phyloP scores from a whole-genome alignment of 805 yeast species.

The Candida xiaguanensis region DNA sequence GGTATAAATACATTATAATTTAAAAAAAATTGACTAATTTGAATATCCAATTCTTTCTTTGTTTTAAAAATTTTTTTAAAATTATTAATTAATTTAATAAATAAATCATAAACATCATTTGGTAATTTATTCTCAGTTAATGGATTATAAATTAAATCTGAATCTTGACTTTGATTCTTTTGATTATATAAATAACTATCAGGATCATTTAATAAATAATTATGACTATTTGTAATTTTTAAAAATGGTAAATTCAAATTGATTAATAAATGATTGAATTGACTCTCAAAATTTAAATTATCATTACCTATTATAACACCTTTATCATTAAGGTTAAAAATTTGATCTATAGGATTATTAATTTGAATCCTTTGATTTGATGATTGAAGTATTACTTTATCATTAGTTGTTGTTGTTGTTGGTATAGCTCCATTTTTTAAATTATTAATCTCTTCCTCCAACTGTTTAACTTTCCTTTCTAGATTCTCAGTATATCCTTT shows the following conservation, averaged over 20 bases:
- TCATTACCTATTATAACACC: constrained; percentile 45
- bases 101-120: constrained; percentile 39
- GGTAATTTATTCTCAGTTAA: constrained; percentile 34
- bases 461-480: constrained; percentile 56
- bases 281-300: constrained; percentile 42
- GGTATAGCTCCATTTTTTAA: constrained; percentile 11
- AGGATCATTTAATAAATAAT: constrained; percentile 38
- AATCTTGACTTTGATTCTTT: constrained; percentile 32
- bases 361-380: constrained; percentile 18
- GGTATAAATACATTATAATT: constrained; percentile 54
- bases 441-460: constrained; percentile 54
- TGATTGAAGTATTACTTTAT: constrained; percentile 12
- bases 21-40: constrained; percentile 46
- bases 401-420: constrained; percentile 9
- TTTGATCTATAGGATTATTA: constrained; percentile 44
- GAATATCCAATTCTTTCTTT: constrained; percentile 42
- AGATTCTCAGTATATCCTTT: constrained; percentile 76
- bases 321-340: constrained; percentile 39
- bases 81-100: constrained; percentile 41
- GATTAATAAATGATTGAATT: constrained; percentile 41
- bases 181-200: constrained; percentile 40
- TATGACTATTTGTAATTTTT: constrained; percentile 42
- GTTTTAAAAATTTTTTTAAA: constrained; percentile 37
- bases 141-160: constrained; percentile 38
- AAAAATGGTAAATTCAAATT: constrained; percentile 41